Evolutionary conservation across 2,329 filamentous ascomycete genomes (phyloP).

Genomic region (Westerdykella aurantiaca): DNA sequence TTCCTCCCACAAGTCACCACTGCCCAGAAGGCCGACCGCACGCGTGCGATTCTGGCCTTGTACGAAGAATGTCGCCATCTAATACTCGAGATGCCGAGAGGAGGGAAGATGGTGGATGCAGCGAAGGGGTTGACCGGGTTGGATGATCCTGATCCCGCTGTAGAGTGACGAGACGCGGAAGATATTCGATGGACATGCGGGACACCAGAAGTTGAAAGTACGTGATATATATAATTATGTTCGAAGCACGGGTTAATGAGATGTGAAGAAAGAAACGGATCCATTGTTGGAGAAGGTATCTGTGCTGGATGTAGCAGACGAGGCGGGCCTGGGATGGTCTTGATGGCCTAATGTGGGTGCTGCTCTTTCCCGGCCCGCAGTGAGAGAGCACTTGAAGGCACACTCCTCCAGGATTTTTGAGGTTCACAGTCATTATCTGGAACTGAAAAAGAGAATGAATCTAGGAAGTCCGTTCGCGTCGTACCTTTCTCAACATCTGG

Average conservation of each 20-base stretch:
- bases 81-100: conserved; percentile 12
- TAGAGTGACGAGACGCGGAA: conserved; percentile 17
- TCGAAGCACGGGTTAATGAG: not conserved
- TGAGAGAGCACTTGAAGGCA: too few species aligned
- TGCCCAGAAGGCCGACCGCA: conserved; percentile 17
- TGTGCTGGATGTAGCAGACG: conserved; percentile 24
- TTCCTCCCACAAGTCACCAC: conserved; percentile 14
- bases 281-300: conserved; percentile 21
- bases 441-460: too few species aligned
- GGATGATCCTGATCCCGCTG: not conserved
- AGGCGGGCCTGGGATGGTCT: conserved; percentile 20
- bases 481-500: too few species aligned
- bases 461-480: too few species aligned
- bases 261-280: conserved; percentile 20
- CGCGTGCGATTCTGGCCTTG: conserved; percentile 17
- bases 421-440: too few species aligned
- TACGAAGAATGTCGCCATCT: conserved; percentile 17
- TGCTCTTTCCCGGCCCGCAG: too few species aligned
- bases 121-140: conserved; percentile 18
- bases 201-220: conserved; percentile 23
- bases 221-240: not conserved
- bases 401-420: too few species aligned
- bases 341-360: too few species aligned
- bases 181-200: conserved; percentile 17
- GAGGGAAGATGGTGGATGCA: conserved; percentile 17